Evolutionary conservation across 2,329 filamentous ascomycete species (phyloP), one percentile per base, ranked within the genome.

Genomic region (Scortechinia acanthostroma): DNA sequence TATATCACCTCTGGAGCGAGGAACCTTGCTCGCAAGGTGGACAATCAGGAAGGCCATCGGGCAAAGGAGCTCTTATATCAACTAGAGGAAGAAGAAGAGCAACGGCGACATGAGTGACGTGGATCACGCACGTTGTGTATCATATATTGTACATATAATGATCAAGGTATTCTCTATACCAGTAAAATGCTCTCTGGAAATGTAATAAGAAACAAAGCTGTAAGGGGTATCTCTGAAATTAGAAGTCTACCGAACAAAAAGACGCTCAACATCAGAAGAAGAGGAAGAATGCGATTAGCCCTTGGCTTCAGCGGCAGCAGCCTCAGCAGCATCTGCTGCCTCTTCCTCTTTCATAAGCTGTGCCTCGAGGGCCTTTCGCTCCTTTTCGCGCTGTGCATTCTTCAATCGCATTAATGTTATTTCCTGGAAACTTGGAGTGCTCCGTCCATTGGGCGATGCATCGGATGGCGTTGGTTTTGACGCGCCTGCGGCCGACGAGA

Each of bases 371-470:
- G 61, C 60, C 48, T 61, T 68, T 37, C 64, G 63, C 49, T 69
- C 66, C 44, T 40, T 40, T 40, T 40, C 35, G 20, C 35, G 35
- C 35, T 40, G 35, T 19, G 65, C 65, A 47, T 63, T 68, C 48
- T 67, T 68, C 45, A 70, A 46, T 25, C 65, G 56, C 55, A 70
- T 70, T 46, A 70, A 51, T 2, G 65, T 69, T 17, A 40, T 10
- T 17, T 40, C 35, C 17, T 40, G 13, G 10, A 40, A 6, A 40
- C 35, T 40, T 19, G 35, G 35, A 6, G 35, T 19, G 20, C 35
- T 40, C 10, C 13, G 20, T 10, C 13, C 35, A 6, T 40, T 19
- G 17, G 17, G 20, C 10, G 35, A 40, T 10, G 35, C 35, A 6
- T 40, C 17, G 17, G 17, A 40, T 15, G 35, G 20, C 13, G 35